These are phyloP conservation scores for Ascochyta viciae-villosae DNA, from an alignment of 2,329 filamentous ascomycete species.

Conservation along the genomic window DNA sequence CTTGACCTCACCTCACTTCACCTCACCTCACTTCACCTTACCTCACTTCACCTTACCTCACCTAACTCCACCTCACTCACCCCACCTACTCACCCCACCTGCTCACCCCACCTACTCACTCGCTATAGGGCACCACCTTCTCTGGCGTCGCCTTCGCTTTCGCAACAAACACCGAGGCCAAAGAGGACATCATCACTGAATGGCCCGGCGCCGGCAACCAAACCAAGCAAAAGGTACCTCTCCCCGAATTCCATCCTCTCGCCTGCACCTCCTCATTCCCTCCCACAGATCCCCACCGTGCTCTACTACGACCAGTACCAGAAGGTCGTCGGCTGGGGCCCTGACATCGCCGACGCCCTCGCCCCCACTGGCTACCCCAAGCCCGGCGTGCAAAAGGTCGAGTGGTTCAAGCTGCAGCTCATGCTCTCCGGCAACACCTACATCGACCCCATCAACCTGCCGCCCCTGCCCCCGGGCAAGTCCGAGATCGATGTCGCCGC, in stretches of 20 bases:
- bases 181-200: conserved; percentile 98
- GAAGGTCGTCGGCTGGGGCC: conserved; percentile 99
- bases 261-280: conserved; percentile 5
- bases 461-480: conserved; percentile 94
- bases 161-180: conserved; percentile 95
- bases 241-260: background rate
- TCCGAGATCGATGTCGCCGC: conserved; percentile 99
- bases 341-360: conserved; percentile 95
- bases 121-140: conserved; percentile 85
- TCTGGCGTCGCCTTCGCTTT: conserved; percentile 94
- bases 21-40: no score
- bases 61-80: no score
- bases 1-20: no score
- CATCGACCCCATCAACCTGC: conserved; percentile 98
- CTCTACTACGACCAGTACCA: conserved; percentile 99
- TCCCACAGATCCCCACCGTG: conserved; percentile 90
- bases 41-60: no score
- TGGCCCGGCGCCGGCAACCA: conserved; percentile 98
- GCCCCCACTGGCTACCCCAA: conserved; percentile 98
- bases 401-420: conserved; percentile 99
- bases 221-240: conserved; percentile 91
- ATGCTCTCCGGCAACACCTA: conserved; percentile 99
- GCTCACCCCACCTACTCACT: conserved; percentile 3
- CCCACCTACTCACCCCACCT: no score
- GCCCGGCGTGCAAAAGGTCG: conserved; percentile 96